Evolutionary conservation across 1,284 basidiomycete genomes (phyloP), one percentile per base, ranked within the genome.

Genomic region (Heterobasidion annosum): DNA sequence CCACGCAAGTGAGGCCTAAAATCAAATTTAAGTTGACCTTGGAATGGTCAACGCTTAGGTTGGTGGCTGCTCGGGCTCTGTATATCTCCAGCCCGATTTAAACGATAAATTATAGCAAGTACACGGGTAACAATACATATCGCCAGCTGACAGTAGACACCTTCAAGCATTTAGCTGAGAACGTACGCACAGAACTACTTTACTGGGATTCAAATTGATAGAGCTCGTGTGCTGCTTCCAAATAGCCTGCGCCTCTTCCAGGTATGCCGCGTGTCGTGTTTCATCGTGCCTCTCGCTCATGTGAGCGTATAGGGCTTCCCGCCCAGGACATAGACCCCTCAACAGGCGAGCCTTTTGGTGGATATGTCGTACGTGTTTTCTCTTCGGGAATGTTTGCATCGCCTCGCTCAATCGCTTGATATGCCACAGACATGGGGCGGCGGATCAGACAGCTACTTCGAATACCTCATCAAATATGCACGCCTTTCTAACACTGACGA

Each of bases 381-480:
- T 5, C 3, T 8, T 40, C 25, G 25, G 25, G 4, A 25, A 25
- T 25, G 25, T 25, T 5, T 25, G 5, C 25, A 40, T n/a, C 37
- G 37, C n/a, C 37, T 10, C 37, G 3, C n/a, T 40, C 12, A 8
- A 13, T 8, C 13, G 43, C 13, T 18, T 15, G 18, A 16, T 16
- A 10, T 15, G 16, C 7, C 12, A 18, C 35, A 87, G 84, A 76
- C 79, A 1, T 86, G 85, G 83, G 83, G 83, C 43, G 78, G 78
- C 51, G 82, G 82, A 37, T 78, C 79, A 0, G 77, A 88, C 65
- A 86, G 83, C 55, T 89, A 83, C 67, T 82, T 85, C 58, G 88
- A 90, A 65, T 89, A 90, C 63, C 73, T 88, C 49, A 80, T 88
- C 73, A 89, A 89, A 64, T 84, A 85, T 58, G 68, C 85, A 2